Evolutionary conservation across 345 rosid genomes (phyloP), one percentile per base, ranked within the genome.

Genomic region (Acer yangbiense): DNA sequence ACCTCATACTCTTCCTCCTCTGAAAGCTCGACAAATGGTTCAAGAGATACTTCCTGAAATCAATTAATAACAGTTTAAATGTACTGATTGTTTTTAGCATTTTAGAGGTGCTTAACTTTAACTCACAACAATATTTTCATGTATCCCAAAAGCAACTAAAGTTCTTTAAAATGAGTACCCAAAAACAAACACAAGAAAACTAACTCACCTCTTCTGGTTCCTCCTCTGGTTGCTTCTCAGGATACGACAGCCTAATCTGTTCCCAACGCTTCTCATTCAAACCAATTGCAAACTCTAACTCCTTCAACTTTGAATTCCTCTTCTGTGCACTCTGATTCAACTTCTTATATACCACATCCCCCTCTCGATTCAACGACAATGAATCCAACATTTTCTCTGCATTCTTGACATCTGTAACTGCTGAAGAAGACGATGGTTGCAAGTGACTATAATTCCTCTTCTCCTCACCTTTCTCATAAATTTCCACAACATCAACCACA

Each of bases 1-100:
- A 97, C 89, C 82, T 83, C 89, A 3, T 83, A 82, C 78, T 87
- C 88, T 74, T 97, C 99, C 69, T 91, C 96, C 50, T 90, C 77
- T 9, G 93, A 85, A 62, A 97, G 91, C 75, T 94, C 94, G 74
- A 83, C 67, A 85, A 94, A 94, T 43, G 88, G 91, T 64, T 90
- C 98, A 3, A 1, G 73, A 70, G 93, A 93, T 80, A 83, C 82
- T 80, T 83, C 83, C 95, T 88, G 82, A 75, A 83, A 83, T 55
- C 71, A 78, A 83, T 48, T 32, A 81, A 17, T 25, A 62, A 43
- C 21, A 70, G 21, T 20, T 55, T 67, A 54, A 75, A 29, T 23
- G 43, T 41, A 9, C 17, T 27, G 25, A 7, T 52, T 54, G 3
- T 23, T 14, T 18, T 12, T 13, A 58, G 3, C 58, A 46, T 6